A percentile compares a stretch with the other conserved stretches of the same genome.
These are phyloP conservation scores for Hypoxylon fuscum DNA, from an alignment of 495 filamentous ascomycete species.

Conservation along the genomic window DNA sequence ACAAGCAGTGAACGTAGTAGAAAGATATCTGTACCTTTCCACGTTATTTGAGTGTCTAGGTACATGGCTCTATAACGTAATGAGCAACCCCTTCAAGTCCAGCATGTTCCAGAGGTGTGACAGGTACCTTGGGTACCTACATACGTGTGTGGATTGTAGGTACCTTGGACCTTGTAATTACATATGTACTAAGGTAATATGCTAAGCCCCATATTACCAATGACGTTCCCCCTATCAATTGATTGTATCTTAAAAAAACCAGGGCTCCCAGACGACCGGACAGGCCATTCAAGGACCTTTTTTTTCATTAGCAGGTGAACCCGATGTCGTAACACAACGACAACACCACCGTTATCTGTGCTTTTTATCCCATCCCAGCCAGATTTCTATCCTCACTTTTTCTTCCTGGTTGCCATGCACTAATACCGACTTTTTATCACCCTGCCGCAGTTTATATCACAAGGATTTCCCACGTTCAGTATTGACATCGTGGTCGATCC, in stretches of 20 bases:
- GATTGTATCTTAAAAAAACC: too few relatives aligned
- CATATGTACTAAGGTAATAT: too few relatives aligned
- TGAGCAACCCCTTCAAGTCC: too few relatives aligned
- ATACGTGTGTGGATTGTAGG: too few relatives aligned
- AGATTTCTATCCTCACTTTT: slow-evolving; percentile 36
- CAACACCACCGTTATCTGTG: background rate
- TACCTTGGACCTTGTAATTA: too few relatives aligned
- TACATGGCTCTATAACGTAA: too few relatives aligned
- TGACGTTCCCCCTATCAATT: slow-evolving; percentile 4
- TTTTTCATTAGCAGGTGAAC: slow-evolving; percentile 18
- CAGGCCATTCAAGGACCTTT: slow-evolving; percentile 12
- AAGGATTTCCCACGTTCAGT: slow-evolving; percentile 7
- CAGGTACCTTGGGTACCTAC: too few relatives aligned
- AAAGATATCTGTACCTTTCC: too few relatives aligned
- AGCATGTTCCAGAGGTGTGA: too few relatives aligned
- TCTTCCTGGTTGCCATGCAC: slow-evolving; percentile 13
- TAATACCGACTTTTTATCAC: slow-evolving; percentile 12
- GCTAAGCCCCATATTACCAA: background rate
- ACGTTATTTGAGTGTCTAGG: too few relatives aligned
- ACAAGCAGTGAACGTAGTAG: background rate
- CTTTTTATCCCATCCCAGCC: slow-evolving; percentile 18
- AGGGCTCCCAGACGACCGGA: slow-evolving; percentile 32
- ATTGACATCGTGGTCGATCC: slow-evolving; percentile 6
- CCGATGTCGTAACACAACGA: slow-evolving; percentile 37
- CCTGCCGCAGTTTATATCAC: background rate